These are phyloP conservation scores for Letharia lupina DNA, from an alignment of 495 filamentous ascomycete genomes.

Conservation along the genomic window DNA sequence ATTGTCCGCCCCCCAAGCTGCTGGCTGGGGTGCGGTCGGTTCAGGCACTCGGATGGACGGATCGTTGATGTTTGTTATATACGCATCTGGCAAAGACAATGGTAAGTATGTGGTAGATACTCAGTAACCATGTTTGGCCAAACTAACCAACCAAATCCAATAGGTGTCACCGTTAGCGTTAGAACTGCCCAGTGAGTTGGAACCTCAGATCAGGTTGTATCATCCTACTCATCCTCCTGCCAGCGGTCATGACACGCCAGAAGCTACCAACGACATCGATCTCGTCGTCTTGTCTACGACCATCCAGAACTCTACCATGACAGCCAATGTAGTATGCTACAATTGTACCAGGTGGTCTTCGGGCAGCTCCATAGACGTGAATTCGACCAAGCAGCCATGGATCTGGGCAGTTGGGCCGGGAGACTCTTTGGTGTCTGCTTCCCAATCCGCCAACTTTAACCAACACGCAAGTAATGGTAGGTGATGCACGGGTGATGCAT, in stretches of 20 bases:
- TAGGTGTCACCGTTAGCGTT: conserved; percentile 4
- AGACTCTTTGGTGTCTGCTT: neutral
- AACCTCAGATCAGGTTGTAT: neutral
- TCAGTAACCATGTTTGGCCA: too few species aligned
- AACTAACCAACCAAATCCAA: too few species aligned
- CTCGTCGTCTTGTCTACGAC: neutral
- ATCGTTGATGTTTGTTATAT: conserved; percentile 12
- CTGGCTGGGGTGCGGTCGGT: conserved; percentile 13
- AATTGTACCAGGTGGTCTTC: neutral
- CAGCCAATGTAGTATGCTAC: conserved; percentile 8
- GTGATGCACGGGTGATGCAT: too few species aligned
- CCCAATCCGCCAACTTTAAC: neutral
- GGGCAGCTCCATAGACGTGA: too few species aligned
- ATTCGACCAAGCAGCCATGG: conserved; percentile 6
- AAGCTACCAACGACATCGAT: too few species aligned
- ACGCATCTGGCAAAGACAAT: conserved; percentile 1
- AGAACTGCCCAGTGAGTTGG: conserved; percentile 4
- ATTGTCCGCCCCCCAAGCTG: neutral
- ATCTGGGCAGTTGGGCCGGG: conserved; percentile 14
- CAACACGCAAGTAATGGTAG: conserved; percentile 11
- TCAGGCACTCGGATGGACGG: conserved; percentile 6
- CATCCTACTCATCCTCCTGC: neutral
- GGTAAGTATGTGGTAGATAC: neutral
- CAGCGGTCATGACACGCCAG: conserved; percentile 8
- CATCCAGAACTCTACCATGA: conserved; percentile 7